Conservation (phyloP, 306 rosid species). For the Vicia villosa region DNA sequence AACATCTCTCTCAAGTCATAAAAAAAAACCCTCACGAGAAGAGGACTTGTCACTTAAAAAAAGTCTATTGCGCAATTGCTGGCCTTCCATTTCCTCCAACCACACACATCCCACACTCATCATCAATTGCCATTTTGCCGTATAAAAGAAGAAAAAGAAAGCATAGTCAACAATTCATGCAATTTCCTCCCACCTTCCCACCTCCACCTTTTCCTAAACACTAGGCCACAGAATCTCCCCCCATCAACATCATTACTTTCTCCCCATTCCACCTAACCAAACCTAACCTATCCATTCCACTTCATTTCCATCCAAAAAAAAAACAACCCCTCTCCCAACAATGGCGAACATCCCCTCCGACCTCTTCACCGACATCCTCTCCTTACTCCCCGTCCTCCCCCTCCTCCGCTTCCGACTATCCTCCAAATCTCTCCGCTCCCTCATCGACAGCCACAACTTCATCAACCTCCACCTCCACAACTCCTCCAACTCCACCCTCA, state of each 20-base stretch:
- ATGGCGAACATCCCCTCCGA: constrained; percentile 64
- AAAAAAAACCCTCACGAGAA: too few relatives aligned
- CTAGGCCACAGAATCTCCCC: not conserved
- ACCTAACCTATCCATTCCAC: not conserved
- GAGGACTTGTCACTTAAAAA: too few relatives aligned
- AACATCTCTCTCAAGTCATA: too few relatives aligned
- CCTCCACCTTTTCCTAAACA: not conserved
- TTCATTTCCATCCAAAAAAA: not conserved
- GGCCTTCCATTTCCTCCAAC: too few relatives aligned
- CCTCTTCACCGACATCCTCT: constrained; percentile 53
- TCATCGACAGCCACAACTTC: constrained; percentile 59
- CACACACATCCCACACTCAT: too few relatives aligned
- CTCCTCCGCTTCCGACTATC: constrained; percentile 51
- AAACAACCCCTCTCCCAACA: not conserved
- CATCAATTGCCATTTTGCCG: not conserved
- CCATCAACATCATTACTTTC: not conserved
- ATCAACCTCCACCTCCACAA: constrained; percentile 43
- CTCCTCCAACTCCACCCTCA: constrained; percentile 31
- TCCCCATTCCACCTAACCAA: not conserved
- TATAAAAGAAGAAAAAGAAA: not conserved
- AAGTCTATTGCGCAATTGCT: too few relatives aligned
- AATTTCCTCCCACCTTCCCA: not conserved
- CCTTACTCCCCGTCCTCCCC: constrained; percentile 37
- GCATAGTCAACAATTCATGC: too few relatives aligned
- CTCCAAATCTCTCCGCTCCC: constrained; percentile 46